Conservation (phyloP, 140 eudicot genomes). For the Stevia rebaudiana region DNA sequence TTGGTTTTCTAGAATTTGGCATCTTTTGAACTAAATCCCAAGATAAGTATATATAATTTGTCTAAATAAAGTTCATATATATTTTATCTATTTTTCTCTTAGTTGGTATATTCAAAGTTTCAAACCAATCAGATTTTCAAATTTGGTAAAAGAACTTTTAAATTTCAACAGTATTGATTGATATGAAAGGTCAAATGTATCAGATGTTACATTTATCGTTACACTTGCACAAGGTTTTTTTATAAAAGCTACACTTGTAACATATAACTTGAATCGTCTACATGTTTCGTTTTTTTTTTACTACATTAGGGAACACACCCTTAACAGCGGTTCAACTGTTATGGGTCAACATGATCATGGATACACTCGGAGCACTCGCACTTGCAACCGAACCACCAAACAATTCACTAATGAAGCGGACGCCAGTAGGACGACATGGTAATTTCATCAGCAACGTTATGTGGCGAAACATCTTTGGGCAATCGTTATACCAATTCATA, state of each 20-base stretch:
- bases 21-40: no score
- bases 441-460: slow-evolving; percentile 70
- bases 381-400: slow-evolving; percentile 48
- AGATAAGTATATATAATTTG: no score
- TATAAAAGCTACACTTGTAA: background rate
- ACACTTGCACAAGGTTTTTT: no score
- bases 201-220: no score
- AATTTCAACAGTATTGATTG: no score
- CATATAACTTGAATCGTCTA: background rate
- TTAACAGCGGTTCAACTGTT: slow-evolving; percentile 56
- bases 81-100: no score
- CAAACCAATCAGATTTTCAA: no score
- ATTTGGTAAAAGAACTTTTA: no score
- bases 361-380: slow-evolving; percentile 50
- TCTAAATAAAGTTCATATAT: no score
- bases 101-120: no score
- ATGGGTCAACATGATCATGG: slow-evolving; percentile 56
- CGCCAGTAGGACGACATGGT: slow-evolving; percentile 59
- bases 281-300: background rate
- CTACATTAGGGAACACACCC: slow-evolving; percentile 67
- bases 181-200: no score
- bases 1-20: no score
- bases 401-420: slow-evolving; percentile 33
- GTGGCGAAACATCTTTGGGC: slow-evolving; percentile 96
- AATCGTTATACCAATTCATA: slow-evolving; percentile 70